A percentile compares a stretch with the other conserved stretches of the same genome.
These are phyloP conservation scores for Basidiobolus heterosporus DNA, from an alignment of 371 early-diverging fungal genomes.

Conservation along the genomic window DNA sequence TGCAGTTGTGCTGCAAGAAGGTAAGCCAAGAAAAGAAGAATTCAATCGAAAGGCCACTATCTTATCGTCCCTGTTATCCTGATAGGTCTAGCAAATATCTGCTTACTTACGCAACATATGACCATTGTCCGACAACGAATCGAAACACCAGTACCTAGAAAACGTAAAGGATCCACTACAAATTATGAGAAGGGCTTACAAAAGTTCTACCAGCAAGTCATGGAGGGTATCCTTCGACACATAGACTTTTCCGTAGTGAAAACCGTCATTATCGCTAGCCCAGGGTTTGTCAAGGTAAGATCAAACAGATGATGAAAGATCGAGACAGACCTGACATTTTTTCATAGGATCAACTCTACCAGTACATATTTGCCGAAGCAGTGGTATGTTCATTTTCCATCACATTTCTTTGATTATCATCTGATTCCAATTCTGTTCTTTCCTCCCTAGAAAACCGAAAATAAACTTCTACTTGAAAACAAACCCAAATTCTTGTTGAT, in stretches of 20 bases:
- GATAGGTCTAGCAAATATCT: slow-evolving; percentile 71
- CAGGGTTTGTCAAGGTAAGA: slow-evolving; percentile 76
- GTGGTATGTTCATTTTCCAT: slow-evolving; percentile 22
- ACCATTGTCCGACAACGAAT: slow-evolving; percentile 87
- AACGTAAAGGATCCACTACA: slow-evolving; percentile 73
- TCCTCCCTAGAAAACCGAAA: slow-evolving; percentile 44
- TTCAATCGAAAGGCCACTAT: neutral
- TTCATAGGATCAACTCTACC: slow-evolving; percentile 58
- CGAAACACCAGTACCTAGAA: slow-evolving; percentile 78
- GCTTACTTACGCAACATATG: slow-evolving; percentile 84
- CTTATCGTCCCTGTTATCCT: neutral
- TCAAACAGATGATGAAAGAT: neutral
- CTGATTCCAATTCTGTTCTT: neutral
- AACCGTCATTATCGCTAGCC: slow-evolving; percentile 82
- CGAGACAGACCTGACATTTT: too few relatives aligned
- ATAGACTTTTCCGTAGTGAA: slow-evolving; percentile 80
- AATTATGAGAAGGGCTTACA: slow-evolving; percentile 44
- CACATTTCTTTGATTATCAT: neutral
- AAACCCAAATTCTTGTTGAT: slow-evolving; percentile 72
- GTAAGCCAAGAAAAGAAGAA: slow-evolving; percentile 6
- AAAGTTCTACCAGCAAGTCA: slow-evolving; percentile 80
- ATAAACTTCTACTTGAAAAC: slow-evolving; percentile 64
- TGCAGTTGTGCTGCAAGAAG: slow-evolving; percentile 89
- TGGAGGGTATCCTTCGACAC: slow-evolving; percentile 68
- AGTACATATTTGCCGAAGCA: slow-evolving; percentile 71